Evolutionary conservation across 768 basidiomycete species (phyloP).

Genomic region (Amanita pseudoporphyria): DNA sequence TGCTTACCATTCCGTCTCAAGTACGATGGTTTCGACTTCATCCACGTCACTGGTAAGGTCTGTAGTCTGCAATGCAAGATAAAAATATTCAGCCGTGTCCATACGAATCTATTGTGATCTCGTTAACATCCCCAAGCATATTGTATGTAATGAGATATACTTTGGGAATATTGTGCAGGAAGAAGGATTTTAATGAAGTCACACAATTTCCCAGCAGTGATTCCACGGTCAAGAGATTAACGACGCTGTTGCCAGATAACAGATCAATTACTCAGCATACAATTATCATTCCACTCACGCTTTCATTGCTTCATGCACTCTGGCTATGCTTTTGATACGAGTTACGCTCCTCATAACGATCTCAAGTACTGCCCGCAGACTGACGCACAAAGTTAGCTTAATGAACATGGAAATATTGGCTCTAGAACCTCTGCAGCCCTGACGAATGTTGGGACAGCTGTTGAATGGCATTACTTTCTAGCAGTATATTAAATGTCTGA

Average conservation of each 20-base stretch:
- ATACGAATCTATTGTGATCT: conserved; percentile 51
- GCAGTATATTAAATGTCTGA: conserved; percentile 62
- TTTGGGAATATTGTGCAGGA: conserved; percentile 73
- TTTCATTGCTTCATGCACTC: conserved; percentile 77
- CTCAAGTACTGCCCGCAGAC: conserved; percentile 43
- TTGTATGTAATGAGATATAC: conserved; percentile 26
- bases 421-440: conserved; percentile 44
- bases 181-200: conserved; percentile 43
- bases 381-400: conserved; percentile 30
- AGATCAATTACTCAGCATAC: not conserved
- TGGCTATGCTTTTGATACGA: conserved; percentile 72
- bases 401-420: conserved; percentile 28
- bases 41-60: conserved; percentile 60
- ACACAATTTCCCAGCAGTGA: conserved; percentile 35
- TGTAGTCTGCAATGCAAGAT: conserved; percentile 61
- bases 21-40: conserved; percentile 54
- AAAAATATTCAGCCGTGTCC: conserved; percentile 76
- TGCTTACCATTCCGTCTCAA: conserved; percentile 78
- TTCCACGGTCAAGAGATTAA: conserved; percentile 50
- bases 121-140: not conserved
- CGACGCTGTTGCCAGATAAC: conserved; percentile 35
- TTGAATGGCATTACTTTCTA: conserved; percentile 57
- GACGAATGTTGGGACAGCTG: conserved; percentile 33
- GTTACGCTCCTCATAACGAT: conserved; percentile 53
- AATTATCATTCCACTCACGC: conserved; percentile 35